Evolutionary conservation across 495 filamentous ascomycete genomes (phyloP).

Genomic region (Echria macrotheca): DNA sequence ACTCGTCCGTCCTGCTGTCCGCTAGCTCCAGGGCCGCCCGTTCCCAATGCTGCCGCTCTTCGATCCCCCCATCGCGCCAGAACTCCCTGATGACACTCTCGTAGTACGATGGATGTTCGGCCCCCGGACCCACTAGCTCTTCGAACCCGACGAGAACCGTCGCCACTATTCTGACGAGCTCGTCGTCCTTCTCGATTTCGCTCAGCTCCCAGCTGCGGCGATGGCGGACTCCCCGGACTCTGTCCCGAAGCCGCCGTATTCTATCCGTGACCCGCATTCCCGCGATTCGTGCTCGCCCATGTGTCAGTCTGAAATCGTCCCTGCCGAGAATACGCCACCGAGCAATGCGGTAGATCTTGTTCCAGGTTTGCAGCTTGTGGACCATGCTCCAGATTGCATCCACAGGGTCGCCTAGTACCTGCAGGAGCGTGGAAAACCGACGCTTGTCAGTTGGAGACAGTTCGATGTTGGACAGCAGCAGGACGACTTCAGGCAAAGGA

Average conservation of each 20-base stretch:
- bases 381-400: neutral
- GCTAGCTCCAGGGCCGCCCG: neutral
- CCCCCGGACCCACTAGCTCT: neutral
- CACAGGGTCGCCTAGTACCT: neutral
- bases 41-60: neutral
- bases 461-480: constrained; percentile 5
- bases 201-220: neutral
- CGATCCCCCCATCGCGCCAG: neutral
- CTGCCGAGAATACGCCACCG: neutral
- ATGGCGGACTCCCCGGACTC: neutral
- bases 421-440: neutral
- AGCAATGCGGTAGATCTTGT: neutral
- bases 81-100: neutral
- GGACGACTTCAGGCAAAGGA: neutral
- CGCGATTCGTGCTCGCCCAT: neutral
- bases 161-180: neutral
- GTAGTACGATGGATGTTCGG: neutral
- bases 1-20: neutral
- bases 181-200: neutral
- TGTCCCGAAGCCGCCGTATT: neutral
- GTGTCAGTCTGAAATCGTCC: too few species aligned
- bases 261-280: neutral
- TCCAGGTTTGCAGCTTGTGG: constrained; percentile 7
- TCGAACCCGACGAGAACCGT: constrained; percentile 1
- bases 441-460: constrained; percentile 2